These are phyloP conservation scores for Ceratobasidium sp. DNA, from an alignment of 1,284 basidiomycete species.

Conservation along the genomic window DNA sequence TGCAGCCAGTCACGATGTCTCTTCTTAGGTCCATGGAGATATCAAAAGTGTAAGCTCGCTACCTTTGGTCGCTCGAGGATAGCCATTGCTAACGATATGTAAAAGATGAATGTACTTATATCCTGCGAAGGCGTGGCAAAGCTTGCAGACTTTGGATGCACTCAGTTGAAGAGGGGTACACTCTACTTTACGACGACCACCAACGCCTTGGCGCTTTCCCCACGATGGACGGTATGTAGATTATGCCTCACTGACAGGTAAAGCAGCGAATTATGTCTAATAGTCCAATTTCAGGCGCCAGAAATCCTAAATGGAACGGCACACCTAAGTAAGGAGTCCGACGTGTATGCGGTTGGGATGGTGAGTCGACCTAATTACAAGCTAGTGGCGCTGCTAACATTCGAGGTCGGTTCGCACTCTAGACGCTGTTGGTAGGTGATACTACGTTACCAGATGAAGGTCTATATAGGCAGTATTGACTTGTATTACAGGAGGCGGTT, in stretches of 20 bases:
- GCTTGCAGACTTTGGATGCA: slow-evolving; percentile 4
- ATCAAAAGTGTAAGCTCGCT: neutral
- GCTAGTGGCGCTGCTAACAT: neutral
- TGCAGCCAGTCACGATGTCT: no score
- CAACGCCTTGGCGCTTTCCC: neutral
- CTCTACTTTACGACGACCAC: neutral
- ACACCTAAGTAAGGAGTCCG: neutral
- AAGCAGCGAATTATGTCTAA: no score
- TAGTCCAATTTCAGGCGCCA: neutral
- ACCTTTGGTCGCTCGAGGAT: neutral
- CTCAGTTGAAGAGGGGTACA: neutral
- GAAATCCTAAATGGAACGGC: neutral
- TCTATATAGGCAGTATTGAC: neutral
- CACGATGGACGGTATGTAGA: slow-evolving; percentile 5
- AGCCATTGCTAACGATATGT: neutral
- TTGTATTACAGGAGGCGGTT: neutral
- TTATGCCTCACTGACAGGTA: no score
- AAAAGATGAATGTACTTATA: slow-evolving; percentile 12
- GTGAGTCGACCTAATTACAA: neutral
- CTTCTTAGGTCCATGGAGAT: slow-evolving; percentile 5
- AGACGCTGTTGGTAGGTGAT: neutral
- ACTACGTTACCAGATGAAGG: neutral
- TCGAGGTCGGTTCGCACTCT: neutral
- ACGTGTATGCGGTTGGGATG: slow-evolving; percentile 34
- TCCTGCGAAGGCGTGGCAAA: neutral